These are phyloP conservation scores for Odontarrhena argentea DNA, from an alignment of 345 rosid species.

Conservation along the genomic window DNA sequence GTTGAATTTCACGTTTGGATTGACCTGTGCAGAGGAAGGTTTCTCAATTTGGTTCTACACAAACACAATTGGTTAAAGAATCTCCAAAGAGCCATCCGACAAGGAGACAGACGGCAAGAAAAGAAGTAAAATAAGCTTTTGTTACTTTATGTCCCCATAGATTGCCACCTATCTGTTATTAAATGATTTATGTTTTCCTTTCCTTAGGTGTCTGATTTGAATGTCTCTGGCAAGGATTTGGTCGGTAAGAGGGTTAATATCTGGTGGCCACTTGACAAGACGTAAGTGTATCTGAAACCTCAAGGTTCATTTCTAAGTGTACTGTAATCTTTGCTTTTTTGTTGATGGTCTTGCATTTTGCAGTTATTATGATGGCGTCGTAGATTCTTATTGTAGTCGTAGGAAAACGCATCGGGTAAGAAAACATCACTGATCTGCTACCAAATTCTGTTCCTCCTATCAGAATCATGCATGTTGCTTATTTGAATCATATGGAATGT, in stretches of 20 bases:
- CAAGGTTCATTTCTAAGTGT: slow-evolving; percentile 7
- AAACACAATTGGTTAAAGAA: slow-evolving; percentile 39
- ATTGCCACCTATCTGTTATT: slow-evolving; percentile 10
- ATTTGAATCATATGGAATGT: slow-evolving; percentile 23
- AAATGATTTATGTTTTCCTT: slow-evolving; percentile 1
- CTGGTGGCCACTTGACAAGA: slow-evolving; percentile 76
- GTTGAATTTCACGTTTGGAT: slow-evolving; percentile 20
- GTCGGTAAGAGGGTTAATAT: slow-evolving; percentile 58
- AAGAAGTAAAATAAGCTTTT: slow-evolving; percentile 48
- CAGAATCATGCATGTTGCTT: slow-evolving; percentile 14
- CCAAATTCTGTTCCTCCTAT: not conserved
- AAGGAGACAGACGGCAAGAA: slow-evolving; percentile 46
- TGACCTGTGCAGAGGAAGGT: slow-evolving; percentile 45
- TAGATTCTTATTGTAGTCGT: slow-evolving; percentile 50
- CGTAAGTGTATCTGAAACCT: slow-evolving; percentile 44
- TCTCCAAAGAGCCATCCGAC: slow-evolving; percentile 44
- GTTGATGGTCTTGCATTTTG: slow-evolving; percentile 33
- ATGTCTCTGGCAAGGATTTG: slow-evolving; percentile 46
- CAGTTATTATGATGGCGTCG: slow-evolving; percentile 73
- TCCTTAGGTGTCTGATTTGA: slow-evolving; percentile 45
- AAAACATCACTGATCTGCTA: slow-evolving; percentile 28
- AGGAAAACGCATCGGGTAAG: slow-evolving; percentile 66
- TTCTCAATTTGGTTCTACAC: slow-evolving; percentile 32
- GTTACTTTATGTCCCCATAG: slow-evolving; percentile 13
- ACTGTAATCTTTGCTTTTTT: not conserved